A percentile compares a stretch with the other conserved stretches of the same genome.
These are phyloP conservation scores for Pythium aquatile DNA, from an alignment of 352 stramenopile genomes.

Conservation along the genomic window DNA sequence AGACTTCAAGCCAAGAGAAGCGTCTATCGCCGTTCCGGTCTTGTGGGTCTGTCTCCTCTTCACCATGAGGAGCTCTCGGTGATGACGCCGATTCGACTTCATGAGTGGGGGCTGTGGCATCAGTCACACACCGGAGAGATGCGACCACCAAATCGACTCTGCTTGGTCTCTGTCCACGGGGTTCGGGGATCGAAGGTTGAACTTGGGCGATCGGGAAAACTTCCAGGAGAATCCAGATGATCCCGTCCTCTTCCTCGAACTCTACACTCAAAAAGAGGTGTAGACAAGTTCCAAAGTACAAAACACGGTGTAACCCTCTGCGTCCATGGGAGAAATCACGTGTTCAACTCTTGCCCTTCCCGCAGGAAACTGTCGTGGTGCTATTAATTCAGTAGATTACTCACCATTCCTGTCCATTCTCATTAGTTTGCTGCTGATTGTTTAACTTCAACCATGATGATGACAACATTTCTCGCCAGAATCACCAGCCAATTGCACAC, in stretches of 20 bases:
- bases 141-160: slow-evolving; percentile 19
- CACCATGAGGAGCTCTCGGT: slow-evolving; percentile 2
- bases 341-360: not conserved
- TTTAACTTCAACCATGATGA: slow-evolving; percentile 2
- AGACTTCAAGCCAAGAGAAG: no score
- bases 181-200: slow-evolving; percentile 4
- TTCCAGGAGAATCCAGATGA: slow-evolving; percentile 7
- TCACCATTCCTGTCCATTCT: not conserved
- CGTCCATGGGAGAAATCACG: not conserved
- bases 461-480: slow-evolving; percentile 1
- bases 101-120: not conserved
- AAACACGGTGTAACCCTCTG: not conserved
- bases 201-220: not conserved
- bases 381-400: not conserved
- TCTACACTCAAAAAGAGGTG: not conserved
- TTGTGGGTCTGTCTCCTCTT: not conserved
- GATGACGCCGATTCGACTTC: slow-evolving; percentile 11
- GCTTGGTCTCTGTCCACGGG: slow-evolving; percentile 10
- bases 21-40: not conserved
- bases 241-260: not conserved
- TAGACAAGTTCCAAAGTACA: not conserved
- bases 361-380: not conserved
- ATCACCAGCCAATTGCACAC: not conserved
- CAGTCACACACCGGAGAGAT: not conserved
- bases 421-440: not conserved